Evolutionary conservation across 2,329 filamentous ascomycete species (phyloP), one percentile per base, ranked within the genome.

Genomic region (Plectosphaerella sp.): DNA sequence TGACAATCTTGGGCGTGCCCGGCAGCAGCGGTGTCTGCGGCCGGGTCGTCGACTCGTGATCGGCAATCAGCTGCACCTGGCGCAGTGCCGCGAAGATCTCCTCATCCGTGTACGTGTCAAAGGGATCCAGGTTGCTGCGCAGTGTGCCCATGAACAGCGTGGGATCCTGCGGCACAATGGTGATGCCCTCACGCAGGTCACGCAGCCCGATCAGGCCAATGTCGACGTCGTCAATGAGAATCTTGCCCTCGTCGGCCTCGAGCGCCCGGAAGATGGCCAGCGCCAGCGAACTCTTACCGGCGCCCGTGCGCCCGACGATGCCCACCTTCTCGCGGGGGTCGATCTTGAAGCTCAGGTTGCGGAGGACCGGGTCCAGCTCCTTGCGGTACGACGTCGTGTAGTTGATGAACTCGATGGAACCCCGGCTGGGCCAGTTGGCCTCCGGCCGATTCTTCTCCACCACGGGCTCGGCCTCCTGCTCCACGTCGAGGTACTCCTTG

Each of bases 121-220:
- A 99, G 0, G 94, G 94, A 67, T 99, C 94, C 20, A 99, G 79
- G 65, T 99, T 99, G 67, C 78, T 91, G 57, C 93, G 84, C 57
- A 97, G 88, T 1, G 92, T 97, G 58, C 93, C 93, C 14, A 86
- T 92, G 71, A 97, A 97, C 1, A 97, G 78, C 0, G 93, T 97
- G 51, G 90, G 94, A 65, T 99, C 94, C 73, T 99, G 94, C 25
- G 94, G 94, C 52, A 99, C 94, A 70, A 99, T 97, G 1, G 95
- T 97, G 62, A 99, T 95, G 46, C 89, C 87, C 71, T 96, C 88
- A 51, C 94, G 88, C 61, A 99, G 76, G 70, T 97, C 93, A 57
- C 90, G 88, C n/a, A 99, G 80, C 7, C 94, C 94, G 57, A 99
- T 97, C 56, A 79, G 75, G 48, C 90, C 86, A 64, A 97, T 91